Evolutionary conservation across 257 asterid species (phyloP).

Genomic region (Solanum clarkiae): DNA sequence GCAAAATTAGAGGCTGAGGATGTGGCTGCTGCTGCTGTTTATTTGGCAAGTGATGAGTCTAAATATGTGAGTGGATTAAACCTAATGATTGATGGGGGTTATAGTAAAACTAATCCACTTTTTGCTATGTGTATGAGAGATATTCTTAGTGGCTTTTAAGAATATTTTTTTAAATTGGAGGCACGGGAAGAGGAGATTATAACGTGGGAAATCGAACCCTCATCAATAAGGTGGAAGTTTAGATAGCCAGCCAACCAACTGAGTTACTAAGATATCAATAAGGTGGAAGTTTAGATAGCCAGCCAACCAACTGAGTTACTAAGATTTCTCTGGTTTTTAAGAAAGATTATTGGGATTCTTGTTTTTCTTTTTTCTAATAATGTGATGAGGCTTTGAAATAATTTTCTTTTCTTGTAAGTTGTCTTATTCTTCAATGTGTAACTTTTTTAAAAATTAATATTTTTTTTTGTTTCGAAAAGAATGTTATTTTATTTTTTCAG

Average conservation of each 20-base stretch:
- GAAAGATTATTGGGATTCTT: neutral
- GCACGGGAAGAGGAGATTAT: too few relatives aligned
- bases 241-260: too few relatives aligned
- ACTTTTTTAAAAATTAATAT: too few relatives aligned
- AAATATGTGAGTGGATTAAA: constrained; percentile 9
- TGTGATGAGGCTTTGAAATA: neutral
- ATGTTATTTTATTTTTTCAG: too few relatives aligned
- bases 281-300: too few relatives aligned
- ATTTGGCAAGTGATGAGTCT: constrained; percentile 8
- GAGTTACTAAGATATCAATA: too few relatives aligned
- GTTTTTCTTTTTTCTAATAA: neutral
- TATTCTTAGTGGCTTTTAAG: neutral
- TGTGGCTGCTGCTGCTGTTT: constrained; percentile 4
- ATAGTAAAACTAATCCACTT: neutral
- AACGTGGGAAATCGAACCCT: too few relatives aligned
- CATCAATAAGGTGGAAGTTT: too few relatives aligned
- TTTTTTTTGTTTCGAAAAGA: too few relatives aligned
- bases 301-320: too few relatives aligned
- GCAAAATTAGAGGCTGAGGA: neutral
- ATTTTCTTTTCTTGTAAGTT: neutral
- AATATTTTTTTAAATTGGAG: too few relatives aligned
- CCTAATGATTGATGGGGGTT: constrained; percentile 5
- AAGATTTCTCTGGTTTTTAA: neutral
- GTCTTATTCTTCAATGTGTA: neutral
- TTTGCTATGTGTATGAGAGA: neutral